Evolutionary conservation across 768 basidiomycete genomes (phyloP).

Genomic region (Lactarius hengduanensis): DNA sequence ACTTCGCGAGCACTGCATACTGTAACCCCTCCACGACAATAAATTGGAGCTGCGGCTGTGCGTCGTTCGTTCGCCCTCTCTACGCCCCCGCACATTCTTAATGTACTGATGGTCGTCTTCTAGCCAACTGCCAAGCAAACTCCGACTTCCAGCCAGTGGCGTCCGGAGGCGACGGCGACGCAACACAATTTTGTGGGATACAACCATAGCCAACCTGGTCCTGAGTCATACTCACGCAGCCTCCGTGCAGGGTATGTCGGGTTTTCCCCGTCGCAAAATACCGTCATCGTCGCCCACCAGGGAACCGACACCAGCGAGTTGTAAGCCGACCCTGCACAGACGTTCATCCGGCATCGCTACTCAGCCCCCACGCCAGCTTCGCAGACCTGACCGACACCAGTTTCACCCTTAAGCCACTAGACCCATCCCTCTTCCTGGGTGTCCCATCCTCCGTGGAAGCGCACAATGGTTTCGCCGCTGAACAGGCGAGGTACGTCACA

Average conservation of each 20-base stretch:
- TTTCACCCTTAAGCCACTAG: constrained; percentile 37
- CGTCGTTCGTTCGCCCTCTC: neutral
- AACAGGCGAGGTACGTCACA: constrained; percentile 45
- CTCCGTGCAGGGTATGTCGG: constrained; percentile 49
- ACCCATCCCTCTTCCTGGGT: constrained; percentile 50
- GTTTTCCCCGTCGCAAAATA: constrained; percentile 43
- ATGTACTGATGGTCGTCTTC: neutral
- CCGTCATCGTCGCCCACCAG: constrained; percentile 41
- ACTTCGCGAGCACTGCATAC: constrained; percentile 37
- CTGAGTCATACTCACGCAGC: neutral
- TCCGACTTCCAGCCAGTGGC: constrained; percentile 48
- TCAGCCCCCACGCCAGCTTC: constrained; percentile 31
- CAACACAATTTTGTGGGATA: constrained; percentile 43
- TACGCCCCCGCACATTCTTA: neutral
- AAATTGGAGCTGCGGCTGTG: constrained; percentile 36
- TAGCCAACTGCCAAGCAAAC: constrained; percentile 49
- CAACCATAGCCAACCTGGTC: neutral
- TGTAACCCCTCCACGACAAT: constrained; percentile 32
- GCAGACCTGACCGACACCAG: constrained; percentile 45
- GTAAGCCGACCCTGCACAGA: constrained; percentile 28
- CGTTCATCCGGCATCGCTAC: neutral
- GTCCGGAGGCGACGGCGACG: constrained; percentile 46
- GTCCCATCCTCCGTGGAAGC: constrained; percentile 42
- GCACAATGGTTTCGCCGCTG: constrained; percentile 48
- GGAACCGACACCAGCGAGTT: constrained; percentile 38